A percentile compares a stretch with the other conserved stretches of the same genome.
These are phyloP conservation scores for Meyerozyma guilliermondii DNA, from an alignment of 1,139 yeast species.

Conservation along the genomic window DNA sequence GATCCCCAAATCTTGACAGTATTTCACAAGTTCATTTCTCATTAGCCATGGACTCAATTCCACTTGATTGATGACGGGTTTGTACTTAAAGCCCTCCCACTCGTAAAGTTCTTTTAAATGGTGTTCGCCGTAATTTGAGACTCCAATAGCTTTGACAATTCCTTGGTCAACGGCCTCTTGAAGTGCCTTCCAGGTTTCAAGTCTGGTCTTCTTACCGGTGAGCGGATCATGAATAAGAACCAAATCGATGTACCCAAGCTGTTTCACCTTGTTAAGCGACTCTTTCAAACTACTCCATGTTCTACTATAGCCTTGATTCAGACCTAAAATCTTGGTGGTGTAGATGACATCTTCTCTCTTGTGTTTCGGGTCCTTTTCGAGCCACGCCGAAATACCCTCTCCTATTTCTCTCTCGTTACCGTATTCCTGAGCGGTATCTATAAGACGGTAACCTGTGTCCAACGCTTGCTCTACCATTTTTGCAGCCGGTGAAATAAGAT, in stretches of 20 bases:
- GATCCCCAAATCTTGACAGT: constrained; percentile 34
- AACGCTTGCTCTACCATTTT: constrained; percentile 8
- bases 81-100: constrained; percentile 47
- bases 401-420: constrained; percentile 10
- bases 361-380: constrained; percentile 4
- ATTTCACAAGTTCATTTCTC: constrained; percentile 58
- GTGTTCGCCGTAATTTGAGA: constrained; percentile 61
- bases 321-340: constrained; percentile 8
- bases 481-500: constrained; percentile 3
- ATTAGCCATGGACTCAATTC: constrained; percentile 77
- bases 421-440: constrained; percentile 10
- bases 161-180: constrained; percentile 62
- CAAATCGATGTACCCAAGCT: constrained; percentile 37
- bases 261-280: constrained; percentile 21
- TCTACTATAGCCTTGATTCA: constrained; percentile 24
- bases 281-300: constrained; percentile 5
- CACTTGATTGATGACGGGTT: constrained; percentile 61
- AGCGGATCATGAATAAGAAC: constrained; percentile 59
- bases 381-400: constrained; percentile 5
- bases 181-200: constrained; percentile 57
- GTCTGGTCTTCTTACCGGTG: constrained; percentile 44
- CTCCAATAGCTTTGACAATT: constrained; percentile 55
- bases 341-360: constrained; percentile 8
- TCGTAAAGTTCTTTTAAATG: constrained; percentile 54
- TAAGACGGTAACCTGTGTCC: constrained; percentile 9